phyloP scores from a whole-genome alignment of 495 filamentous ascomycete species.

The Haplographium delicatum region DNA sequence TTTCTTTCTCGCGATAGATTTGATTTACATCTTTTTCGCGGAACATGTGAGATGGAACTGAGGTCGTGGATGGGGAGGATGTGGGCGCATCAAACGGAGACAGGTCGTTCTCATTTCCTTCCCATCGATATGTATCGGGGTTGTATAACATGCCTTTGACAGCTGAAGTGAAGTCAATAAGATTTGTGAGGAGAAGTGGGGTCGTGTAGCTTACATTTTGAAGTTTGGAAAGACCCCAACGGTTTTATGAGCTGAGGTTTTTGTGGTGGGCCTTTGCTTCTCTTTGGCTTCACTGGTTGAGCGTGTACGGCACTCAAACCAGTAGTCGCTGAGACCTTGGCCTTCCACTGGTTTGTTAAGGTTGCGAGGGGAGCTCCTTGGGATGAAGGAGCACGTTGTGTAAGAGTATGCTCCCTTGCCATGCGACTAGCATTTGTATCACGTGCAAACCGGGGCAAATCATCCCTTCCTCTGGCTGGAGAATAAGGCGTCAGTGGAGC shows the following conservation, averaged over 20 bases:
- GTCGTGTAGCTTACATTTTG: slow-evolving; percentile 56
- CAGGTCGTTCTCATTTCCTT: slow-evolving; percentile 87
- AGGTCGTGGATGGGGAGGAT: slow-evolving; percentile 39
- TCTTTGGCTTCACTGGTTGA: slow-evolving; percentile 47
- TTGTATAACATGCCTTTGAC: slow-evolving; percentile 96
- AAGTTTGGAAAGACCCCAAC: slow-evolving; percentile 54
- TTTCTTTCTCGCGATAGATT: slow-evolving; percentile 41
- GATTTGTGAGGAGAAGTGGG: not conserved
- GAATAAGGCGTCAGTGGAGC: slow-evolving; percentile 52
- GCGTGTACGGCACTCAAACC: slow-evolving; percentile 29
- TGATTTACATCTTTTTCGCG: slow-evolving; percentile 21
- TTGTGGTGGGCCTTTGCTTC: slow-evolving; percentile 50
- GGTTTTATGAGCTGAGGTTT: slow-evolving; percentile 70
- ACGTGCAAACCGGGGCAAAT: slow-evolving; percentile 77
- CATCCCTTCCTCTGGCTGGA: slow-evolving; percentile 48
- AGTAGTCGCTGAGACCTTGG: slow-evolving; percentile 58
- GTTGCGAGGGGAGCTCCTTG: slow-evolving; percentile 53
- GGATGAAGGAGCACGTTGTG: slow-evolving; percentile 43
- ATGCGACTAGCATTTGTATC: slow-evolving; percentile 90
- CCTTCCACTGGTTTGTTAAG: slow-evolving; percentile 72
- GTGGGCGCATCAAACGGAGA: slow-evolving; percentile 59
- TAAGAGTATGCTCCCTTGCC: slow-evolving; percentile 79
- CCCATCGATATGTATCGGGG: slow-evolving; percentile 77
- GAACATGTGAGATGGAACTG: slow-evolving; percentile 42
- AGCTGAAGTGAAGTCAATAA: slow-evolving; percentile 39